These are phyloP conservation scores for Decorospora gaudefroyi DNA, from an alignment of 2,329 filamentous ascomycete species.

Conservation along the genomic window DNA sequence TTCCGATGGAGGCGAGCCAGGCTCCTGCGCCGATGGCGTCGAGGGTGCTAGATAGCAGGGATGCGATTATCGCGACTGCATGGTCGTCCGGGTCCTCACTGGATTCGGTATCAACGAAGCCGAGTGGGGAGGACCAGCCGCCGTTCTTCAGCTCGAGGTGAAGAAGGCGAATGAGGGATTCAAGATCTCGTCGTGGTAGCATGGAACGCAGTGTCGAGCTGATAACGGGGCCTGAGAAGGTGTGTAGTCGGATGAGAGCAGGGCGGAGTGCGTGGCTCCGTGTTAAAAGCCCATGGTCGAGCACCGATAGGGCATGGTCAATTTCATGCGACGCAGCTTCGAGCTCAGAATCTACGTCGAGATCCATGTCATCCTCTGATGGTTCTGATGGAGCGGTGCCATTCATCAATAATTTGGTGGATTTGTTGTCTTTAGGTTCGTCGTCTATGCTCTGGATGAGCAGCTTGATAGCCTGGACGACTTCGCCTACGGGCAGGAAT, in stretches of 20 bases:
- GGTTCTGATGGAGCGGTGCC: slow-evolving; percentile 27
- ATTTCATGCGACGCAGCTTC: slow-evolving; percentile 59
- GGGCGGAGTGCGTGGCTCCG: slow-evolving; percentile 68
- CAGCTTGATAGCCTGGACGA: slow-evolving; percentile 67
- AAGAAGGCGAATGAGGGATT: slow-evolving; percentile 72
- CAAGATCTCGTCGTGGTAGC: slow-evolving; percentile 68
- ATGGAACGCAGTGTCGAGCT: slow-evolving; percentile 66
- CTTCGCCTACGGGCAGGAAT: slow-evolving; percentile 66
- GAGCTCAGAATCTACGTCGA: slow-evolving; percentile 47
- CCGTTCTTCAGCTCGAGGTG: slow-evolving; percentile 74
- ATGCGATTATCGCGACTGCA: slow-evolving; percentile 71
- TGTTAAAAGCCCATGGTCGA: slow-evolving; percentile 66
- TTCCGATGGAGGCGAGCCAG: slow-evolving; percentile 61
- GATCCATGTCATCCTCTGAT: slow-evolving; percentile 38
- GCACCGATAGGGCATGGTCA: slow-evolving; percentile 67
- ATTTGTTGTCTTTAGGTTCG: slow-evolving; percentile 30
- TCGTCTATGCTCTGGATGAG: slow-evolving; percentile 71
- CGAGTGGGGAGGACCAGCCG: slow-evolving; percentile 74
- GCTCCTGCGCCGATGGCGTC: slow-evolving; percentile 76
- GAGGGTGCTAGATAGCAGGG: slow-evolving; percentile 72
- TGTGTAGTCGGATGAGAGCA: slow-evolving; percentile 70
- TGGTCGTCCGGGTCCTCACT: slow-evolving; percentile 65
- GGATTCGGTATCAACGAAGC: slow-evolving; percentile 59
- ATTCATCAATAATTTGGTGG: slow-evolving; percentile 50
- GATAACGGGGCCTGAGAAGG: slow-evolving; percentile 64